Evolutionary conservation across 805 yeast species (phyloP).

Genomic region (Candida hungchunana): DNA sequence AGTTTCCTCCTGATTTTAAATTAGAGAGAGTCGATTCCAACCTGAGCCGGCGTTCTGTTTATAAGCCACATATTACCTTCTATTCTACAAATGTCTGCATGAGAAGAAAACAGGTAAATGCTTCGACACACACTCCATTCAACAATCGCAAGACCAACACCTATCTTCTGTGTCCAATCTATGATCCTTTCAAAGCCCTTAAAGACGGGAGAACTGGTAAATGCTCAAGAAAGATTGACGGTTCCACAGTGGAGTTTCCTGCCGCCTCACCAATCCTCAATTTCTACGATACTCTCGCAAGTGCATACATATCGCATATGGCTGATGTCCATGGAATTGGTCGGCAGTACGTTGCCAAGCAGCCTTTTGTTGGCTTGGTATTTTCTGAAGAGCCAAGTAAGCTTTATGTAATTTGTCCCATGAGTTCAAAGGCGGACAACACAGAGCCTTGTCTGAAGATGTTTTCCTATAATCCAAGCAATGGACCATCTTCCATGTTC

Average conservation of each 20-base stretch:
- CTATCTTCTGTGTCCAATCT: slow-evolving; percentile 15
- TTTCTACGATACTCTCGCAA: slow-evolving; percentile 15
- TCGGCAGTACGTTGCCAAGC: slow-evolving; percentile 1
- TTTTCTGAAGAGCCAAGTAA: no score
- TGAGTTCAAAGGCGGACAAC: no score
- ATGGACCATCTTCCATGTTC: no score
- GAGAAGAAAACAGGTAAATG: slow-evolving; percentile 3
- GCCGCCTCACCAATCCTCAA: slow-evolving; percentile 1
- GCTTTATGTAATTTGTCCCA: no score
- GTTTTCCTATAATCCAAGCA: no score
- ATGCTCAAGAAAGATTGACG: slow-evolving; percentile 2
- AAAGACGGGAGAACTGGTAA: slow-evolving; percentile 1
- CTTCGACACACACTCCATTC: slow-evolving; percentile 9
- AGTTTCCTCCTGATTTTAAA: no score
- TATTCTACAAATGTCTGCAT: slow-evolving; percentile 12
- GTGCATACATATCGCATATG: slow-evolving; percentile 15
- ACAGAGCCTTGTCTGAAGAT: no score
- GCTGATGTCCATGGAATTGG: slow-evolving; percentile 14
- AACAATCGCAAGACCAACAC: slow-evolving; percentile 12
- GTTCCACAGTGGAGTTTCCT: slow-evolving; percentile 2
- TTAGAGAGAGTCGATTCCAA: no score
- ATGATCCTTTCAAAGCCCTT: slow-evolving; percentile 11
- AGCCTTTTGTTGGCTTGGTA: slow-evolving; percentile 7
- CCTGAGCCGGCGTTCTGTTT: no score
- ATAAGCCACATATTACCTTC: slow-evolving; percentile 7